A percentile compares a stretch with the other conserved stretches of the same genome.
These are phyloP conservation scores for Aspergillus sp. DNA, from an alignment of 2,329 filamentous ascomycete genomes.

Conservation along the genomic window DNA sequence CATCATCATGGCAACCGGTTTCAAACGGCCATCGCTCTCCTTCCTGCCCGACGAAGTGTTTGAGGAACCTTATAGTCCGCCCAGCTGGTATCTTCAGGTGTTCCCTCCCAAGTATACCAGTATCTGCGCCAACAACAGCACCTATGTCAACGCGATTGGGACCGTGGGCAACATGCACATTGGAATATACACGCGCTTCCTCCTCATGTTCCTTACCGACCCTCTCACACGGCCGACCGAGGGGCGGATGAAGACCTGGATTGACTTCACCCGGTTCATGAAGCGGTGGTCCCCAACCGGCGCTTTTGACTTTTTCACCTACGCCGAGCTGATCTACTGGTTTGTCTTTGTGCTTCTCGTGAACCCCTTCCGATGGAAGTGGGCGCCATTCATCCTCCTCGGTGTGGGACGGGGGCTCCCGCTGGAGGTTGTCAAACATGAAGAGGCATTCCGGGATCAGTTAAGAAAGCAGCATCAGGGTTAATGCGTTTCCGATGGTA, in stretches of 20 bases:
- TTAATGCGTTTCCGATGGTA: neutral
- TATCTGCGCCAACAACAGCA: conserved; percentile 80
- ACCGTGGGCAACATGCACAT: conserved; percentile 87
- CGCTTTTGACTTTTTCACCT: conserved; percentile 88
- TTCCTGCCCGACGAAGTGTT: conserved; percentile 77
- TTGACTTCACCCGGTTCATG: conserved; percentile 74
- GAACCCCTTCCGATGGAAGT: conserved; percentile 90
- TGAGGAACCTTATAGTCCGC: conserved; percentile 69
- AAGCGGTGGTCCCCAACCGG: conserved; percentile 69
- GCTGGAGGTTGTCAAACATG: conserved; percentile 62
- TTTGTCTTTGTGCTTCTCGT: conserved; percentile 74
- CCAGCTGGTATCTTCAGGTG: conserved; percentile 86
- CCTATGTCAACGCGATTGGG: conserved; percentile 76
- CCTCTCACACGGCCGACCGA: conserved; percentile 70
- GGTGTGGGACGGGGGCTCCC: conserved; percentile 69
- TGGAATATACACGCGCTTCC: conserved; percentile 80
- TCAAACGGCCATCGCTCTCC: conserved; percentile 67
- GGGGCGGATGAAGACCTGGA: conserved; percentile 80
- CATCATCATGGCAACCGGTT: conserved; percentile 81
- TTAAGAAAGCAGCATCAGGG: conserved; percentile 26
- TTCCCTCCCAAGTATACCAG: conserved; percentile 74
- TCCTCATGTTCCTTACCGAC: conserved; percentile 83
- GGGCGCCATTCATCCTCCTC: conserved; percentile 79
- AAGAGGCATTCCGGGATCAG: conserved; percentile 48
- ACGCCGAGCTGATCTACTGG: conserved; percentile 82